Evolutionary conservation across 192 early-diverging fungal genomes (phyloP).

Genomic region (Bifiguratus adelaidae): DNA sequence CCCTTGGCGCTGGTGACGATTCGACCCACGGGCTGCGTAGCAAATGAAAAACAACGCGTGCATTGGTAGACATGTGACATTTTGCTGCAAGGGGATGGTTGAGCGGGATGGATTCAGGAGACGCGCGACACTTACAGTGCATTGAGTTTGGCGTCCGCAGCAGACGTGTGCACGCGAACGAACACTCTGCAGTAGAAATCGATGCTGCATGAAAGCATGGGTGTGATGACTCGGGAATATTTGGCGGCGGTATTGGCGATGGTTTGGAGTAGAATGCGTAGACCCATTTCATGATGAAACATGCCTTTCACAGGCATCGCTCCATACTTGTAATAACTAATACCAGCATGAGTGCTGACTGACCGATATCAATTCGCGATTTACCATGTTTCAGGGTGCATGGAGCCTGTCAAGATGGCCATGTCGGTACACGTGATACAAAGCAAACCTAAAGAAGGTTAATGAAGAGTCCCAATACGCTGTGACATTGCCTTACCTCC

Average conservation of each 20-base stretch:
- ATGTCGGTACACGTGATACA: slow-evolving; percentile 99
- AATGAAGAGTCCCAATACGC: not conserved
- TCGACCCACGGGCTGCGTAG: slow-evolving; percentile 66
- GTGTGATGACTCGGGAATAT: slow-evolving; percentile 78
- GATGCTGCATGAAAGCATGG: slow-evolving; percentile 87
- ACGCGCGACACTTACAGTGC: not conserved
- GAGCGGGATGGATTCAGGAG: not conserved
- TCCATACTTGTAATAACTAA: slow-evolving; percentile 90
- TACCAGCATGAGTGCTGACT: not conserved
- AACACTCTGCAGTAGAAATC: slow-evolving; percentile 98
- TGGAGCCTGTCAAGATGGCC: slow-evolving; percentile 86
- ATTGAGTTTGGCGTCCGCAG: slow-evolving; percentile 54
- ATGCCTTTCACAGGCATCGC: slow-evolving; percentile 79
- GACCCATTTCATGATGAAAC: slow-evolving; percentile 91
- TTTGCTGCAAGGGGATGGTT: slow-evolving; percentile 39
- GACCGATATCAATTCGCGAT: not conserved
- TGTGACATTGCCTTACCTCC: slow-evolving; percentile 40
- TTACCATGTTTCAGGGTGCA: slow-evolving; percentile 69
- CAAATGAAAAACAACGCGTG: slow-evolving; percentile 65
- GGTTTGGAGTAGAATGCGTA: slow-evolving; percentile 80
- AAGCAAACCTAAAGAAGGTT: slow-evolving; percentile 53
- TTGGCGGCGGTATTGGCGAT: slow-evolving; percentile 75
- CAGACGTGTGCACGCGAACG: slow-evolving; percentile 73
- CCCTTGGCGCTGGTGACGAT: slow-evolving; percentile 36
- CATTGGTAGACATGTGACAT: slow-evolving; percentile 79